phyloP scores from a whole-genome alignment of 2,329 filamentous ascomycete genomes.

The Ophiostoma himal-ulmi region DNA sequence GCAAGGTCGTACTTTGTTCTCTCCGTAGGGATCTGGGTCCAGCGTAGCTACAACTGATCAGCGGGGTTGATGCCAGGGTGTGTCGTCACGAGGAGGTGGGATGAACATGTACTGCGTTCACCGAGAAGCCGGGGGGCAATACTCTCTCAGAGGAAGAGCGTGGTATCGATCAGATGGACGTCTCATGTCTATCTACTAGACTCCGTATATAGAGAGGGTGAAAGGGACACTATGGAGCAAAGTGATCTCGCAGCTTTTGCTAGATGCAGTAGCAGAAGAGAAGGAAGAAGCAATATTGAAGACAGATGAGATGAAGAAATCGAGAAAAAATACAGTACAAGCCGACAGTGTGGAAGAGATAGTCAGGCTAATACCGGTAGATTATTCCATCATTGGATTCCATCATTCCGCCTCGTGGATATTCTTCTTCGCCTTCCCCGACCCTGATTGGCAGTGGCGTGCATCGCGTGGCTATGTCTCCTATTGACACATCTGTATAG shows the following conservation, averaged over 20 bases:
- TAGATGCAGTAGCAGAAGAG: background rate
- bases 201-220: background rate
- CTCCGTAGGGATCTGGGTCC: background rate
- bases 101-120: background rate
- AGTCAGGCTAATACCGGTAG: background rate
- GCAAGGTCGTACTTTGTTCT: background rate
- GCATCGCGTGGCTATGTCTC: slow-evolving; percentile 7
- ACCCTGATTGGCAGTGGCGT: background rate
- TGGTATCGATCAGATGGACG: background rate
- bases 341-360: background rate
- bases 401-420: background rate
- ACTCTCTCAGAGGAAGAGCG: background rate
- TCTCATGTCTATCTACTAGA: too few species aligned
- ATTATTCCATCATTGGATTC: background rate
- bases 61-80: background rate
- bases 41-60: background rate
- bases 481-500: background rate
- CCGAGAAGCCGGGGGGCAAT: background rate
- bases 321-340: background rate
- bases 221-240: background rate
- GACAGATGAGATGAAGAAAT: background rate
- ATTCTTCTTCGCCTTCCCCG: background rate
- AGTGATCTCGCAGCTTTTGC: slow-evolving; percentile 3
- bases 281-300: background rate
- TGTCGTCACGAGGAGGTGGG: background rate